Base-by-base conservation (phyloP, 2,329 filamentous ascomycete species). In the Mycosphaerelloides madeirae region DNA sequence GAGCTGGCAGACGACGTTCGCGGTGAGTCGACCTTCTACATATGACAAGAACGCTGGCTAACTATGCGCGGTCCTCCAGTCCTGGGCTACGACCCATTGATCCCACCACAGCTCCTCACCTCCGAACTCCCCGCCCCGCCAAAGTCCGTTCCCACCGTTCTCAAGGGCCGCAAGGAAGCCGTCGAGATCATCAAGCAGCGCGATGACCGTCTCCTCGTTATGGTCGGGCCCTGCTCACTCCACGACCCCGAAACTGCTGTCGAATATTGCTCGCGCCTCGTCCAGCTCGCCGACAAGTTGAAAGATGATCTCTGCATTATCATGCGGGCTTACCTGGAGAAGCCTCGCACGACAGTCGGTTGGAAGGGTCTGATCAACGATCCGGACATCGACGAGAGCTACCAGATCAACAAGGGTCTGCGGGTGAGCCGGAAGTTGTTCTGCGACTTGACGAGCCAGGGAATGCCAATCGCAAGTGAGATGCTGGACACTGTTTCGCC, bases 361-460 rank as follows among this genome's bases (percentile, higher is more conserved):
- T 98, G 93, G 93, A 98, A 98, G 74, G 93, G 93, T 41, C 77
- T 98, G 68, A 96, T 98, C 78, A 98, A 98, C 71, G 93, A 98
- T 68, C 93, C 93, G 2, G 90, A 97, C 62, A 95, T 98, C 66
- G 88, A 98, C 69, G 84, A 93, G 67, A 93, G 85, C 64, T 98
- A 86, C 84, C 81, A 95, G 74, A 98, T 98, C 76, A 98, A 98
- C 81, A 97, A 97, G 78, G 93, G 93, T 41, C 79, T 98, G 44
- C 82, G 88, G 22, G 82, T 95, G 45, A 91, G 87, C n/a, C 80
- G 93, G 59, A 85, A 95, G 72, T 78, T 98, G 64, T 98, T 96
- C 74, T 81, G 85, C 59, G 90, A 97, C 64, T 76, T 98, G 50
- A 98, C 91, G 29, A 76, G 76, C 50, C 76, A 77, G 53, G 93